phyloP scores from a whole-genome alignment of 2,329 filamentous ascomycete genomes.

The Scortechinia acanthostroma region DNA sequence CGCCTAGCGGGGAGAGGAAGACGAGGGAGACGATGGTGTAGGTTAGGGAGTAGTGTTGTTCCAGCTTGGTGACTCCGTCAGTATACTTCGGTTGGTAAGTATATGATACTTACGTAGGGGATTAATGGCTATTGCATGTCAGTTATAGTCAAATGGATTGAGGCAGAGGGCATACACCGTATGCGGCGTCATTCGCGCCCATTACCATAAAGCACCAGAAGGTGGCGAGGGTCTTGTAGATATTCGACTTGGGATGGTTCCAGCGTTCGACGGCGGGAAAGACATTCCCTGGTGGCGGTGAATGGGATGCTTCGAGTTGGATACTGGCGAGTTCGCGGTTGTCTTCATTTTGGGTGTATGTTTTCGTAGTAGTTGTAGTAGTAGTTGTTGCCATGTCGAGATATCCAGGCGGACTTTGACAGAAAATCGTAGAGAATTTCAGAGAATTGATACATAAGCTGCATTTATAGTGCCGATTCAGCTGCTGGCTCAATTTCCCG shows the following conservation, averaged over 20 bases:
- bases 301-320: too few relatives aligned
- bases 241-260: conserved; percentile 40
- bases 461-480: too few relatives aligned
- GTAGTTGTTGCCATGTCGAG: too few relatives aligned
- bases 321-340: too few relatives aligned
- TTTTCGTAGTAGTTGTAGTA: too few relatives aligned
- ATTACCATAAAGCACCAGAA: conserved; percentile 51
- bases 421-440: too few relatives aligned
- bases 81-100: neutral
- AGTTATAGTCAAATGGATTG: neutral
- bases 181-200: conserved; percentile 50
- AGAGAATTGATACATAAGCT: too few relatives aligned
- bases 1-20: conserved; percentile 30
- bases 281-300: too few relatives aligned
- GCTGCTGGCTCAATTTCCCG: too few relatives aligned
- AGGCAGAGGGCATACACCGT: conserved; percentile 35
- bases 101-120: conserved; percentile 33
- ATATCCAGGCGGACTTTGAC: too few relatives aligned
- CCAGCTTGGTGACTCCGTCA: conserved; percentile 21
- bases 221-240: conserved; percentile 36
- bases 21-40: conserved; percentile 32
- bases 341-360: too few relatives aligned
- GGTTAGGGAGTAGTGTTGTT: conserved; percentile 26
- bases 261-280: conserved; percentile 22
- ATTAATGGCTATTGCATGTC: conserved; percentile 31